Evolutionary conservation across 176 grass and related monocot genomes (phyloP), one percentile per base, ranked within the genome.

Genomic region (Musa troglodytarum): DNA sequence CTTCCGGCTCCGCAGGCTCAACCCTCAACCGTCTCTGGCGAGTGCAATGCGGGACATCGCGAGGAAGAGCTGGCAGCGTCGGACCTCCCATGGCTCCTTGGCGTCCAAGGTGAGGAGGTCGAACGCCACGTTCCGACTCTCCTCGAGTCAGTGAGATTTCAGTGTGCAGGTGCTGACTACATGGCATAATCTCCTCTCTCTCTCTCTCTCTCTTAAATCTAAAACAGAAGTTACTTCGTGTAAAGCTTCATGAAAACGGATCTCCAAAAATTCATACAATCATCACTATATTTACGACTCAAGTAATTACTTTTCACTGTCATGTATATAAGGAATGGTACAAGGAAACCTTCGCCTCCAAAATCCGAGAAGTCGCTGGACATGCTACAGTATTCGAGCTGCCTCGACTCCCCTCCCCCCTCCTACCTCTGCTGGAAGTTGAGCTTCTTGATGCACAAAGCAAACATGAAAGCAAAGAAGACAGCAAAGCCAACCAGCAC

Each of bases 401-500:
- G 10, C 29, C 14, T 25, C 49, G 7, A 24, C 14, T 14, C 2
- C 20, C 15, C 51, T 5, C 6, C 9, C 7, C 13, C 24, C 72
- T 73, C 75, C 80, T 94, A 99, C 79, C 95, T 78, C 54, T 82
- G 75, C 77, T 99, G 95, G 85, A 99, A 99, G 78, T 99, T 99
- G 76, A 99, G 78, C 65, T 87, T 94, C 76, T 91, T 89, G 65
- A 99, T 94, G 66, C 90, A 99, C 49, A 87, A 55, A 49, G 90
- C 95, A 74, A 88, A 99, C 88, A 94, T 89, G 84, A 91, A 88
- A 0, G 95, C 95, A 1, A 99, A 99, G 78, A 99, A 89, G 55
- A 53, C 81, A 56, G 85, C 66, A 76, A 99, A 99, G 69, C 77
- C 84, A 28, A 89, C 84, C 2, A 99, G 83, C 52, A 94, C 88